Percentiles rank a stretch among this genome's conserved stretches.
Evolutionary conservation across 208 protist species (phyloP).

Genomic region (Trypanosoma rangeli): DNA sequence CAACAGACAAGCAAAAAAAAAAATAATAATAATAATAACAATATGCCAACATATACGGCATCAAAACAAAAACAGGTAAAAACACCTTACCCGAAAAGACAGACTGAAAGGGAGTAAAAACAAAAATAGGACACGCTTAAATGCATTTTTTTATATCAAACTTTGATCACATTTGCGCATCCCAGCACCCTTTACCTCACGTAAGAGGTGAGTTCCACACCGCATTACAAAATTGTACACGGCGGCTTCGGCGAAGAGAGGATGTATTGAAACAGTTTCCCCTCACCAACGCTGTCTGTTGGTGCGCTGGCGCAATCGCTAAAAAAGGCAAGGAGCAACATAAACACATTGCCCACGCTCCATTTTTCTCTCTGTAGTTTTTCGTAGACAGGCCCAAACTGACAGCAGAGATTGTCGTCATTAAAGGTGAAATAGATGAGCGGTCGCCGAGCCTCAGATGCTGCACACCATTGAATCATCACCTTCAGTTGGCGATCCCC

Average conservation of each 20-base stretch:
- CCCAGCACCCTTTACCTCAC: not conserved
- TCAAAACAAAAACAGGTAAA: constrained; percentile 6
- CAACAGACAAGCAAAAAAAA: not conserved
- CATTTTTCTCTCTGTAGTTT: constrained; percentile 36
- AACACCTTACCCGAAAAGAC: not conserved
- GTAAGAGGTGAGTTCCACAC: not conserved
- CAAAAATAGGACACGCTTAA: not conserved
- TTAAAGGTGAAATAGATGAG: constrained; percentile 64
- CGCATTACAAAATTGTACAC: not conserved
- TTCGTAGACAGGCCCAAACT: constrained; percentile 27
- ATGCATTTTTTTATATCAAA: not conserved
- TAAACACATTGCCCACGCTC: constrained; percentile 47
- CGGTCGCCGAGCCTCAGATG: constrained; percentile 42
- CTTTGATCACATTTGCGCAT: not conserved
- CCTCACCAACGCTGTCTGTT: not conserved
- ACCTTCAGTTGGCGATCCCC: constrained; percentile 84
- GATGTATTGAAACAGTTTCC: constrained; percentile 21
- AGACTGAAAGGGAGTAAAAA: constrained; percentile 13
- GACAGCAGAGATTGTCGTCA: constrained; percentile 18
- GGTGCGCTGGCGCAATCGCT: not conserved
- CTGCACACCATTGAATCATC: constrained; percentile 85
- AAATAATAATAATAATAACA: constrained; percentile 13
- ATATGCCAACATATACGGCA: not conserved
- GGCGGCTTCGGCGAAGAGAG: not conserved
- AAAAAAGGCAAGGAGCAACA: constrained; percentile 23